phyloP scores from a whole-genome alignment of 2,329 filamentous ascomycete genomes.

The Aspergillus sp. region DNA sequence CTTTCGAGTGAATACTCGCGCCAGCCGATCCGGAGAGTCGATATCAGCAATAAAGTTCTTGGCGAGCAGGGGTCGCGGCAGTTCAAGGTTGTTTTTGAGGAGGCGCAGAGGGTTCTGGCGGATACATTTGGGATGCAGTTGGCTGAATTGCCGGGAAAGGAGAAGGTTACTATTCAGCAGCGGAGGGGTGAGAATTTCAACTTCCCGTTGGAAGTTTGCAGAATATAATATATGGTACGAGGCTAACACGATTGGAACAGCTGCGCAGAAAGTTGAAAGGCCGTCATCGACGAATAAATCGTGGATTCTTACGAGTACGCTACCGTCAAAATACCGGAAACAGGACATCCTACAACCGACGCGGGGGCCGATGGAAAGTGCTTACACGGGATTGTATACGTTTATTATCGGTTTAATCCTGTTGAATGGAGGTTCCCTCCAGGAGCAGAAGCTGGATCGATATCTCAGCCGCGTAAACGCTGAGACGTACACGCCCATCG shows the following conservation, averaged over 20 bases:
- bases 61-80: constrained; percentile 64
- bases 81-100: constrained; percentile 75
- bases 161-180: constrained; percentile 78
- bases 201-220: background rate
- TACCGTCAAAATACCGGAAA: constrained; percentile 68
- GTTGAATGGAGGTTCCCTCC: constrained; percentile 69
- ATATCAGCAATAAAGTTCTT: constrained; percentile 67
- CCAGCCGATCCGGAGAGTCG: constrained; percentile 56
- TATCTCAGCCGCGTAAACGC: constrained; percentile 74
- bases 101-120: constrained; percentile 71
- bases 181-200: constrained; percentile 61
- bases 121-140: constrained; percentile 89
- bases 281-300: constrained; percentile 58
- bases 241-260: constrained; percentile 28
- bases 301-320: constrained; percentile 73
- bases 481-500: constrained; percentile 69
- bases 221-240: background rate
- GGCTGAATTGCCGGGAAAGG: constrained; percentile 74
- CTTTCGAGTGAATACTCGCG: constrained; percentile 61
- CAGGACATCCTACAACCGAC: constrained; percentile 68
- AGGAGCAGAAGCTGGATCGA: constrained; percentile 75
- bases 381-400: constrained; percentile 78
- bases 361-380: constrained; percentile 69
- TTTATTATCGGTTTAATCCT: constrained; percentile 75
- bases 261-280: constrained; percentile 49